Conservation (phyloP, 176 grass and related monocot genomes). For the Oryza rufipogon region DNA sequence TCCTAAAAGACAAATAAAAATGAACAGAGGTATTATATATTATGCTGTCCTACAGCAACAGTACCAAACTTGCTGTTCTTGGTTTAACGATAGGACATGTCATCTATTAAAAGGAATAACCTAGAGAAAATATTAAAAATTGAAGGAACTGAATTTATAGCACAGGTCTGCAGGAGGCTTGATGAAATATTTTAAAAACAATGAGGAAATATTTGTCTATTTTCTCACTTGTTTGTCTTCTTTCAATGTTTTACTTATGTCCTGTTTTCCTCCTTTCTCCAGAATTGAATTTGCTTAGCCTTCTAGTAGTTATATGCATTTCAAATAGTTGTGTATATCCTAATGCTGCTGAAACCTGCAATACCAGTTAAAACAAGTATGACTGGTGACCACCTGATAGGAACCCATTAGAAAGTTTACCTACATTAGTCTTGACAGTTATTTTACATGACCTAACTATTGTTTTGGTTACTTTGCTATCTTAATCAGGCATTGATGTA, state of each 20-base stretch:
- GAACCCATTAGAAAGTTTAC: neutral
- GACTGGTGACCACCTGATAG: neutral
- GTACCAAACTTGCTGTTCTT: neutral
- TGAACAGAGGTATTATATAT: neutral
- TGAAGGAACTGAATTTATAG: neutral
- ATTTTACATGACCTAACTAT: conserved; percentile 28
- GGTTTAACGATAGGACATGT: neutral
- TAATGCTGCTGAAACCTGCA: neutral
- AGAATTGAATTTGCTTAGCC: neutral
- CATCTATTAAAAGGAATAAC: neutral
- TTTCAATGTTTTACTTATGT: neutral
- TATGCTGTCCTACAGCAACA: conserved; percentile 9
- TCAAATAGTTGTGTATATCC: neutral
- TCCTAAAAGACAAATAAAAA: no score
- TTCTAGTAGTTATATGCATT: neutral
- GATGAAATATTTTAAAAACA: neutral
- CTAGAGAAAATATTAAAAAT: conserved; percentile 28
- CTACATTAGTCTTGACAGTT: neutral
- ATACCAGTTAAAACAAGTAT: conserved; percentile 6
- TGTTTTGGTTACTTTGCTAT: conserved; percentile 21
- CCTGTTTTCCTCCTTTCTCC: neutral
- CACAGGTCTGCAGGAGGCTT: neutral
- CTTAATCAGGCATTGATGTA: conserved; percentile 93
- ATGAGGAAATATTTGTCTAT: conserved; percentile 12
- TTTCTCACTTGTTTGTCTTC: neutral